Evolutionary conservation across 768 basidiomycete genomes (phyloP).

Genomic region (Pisolithus orientalis): DNA sequence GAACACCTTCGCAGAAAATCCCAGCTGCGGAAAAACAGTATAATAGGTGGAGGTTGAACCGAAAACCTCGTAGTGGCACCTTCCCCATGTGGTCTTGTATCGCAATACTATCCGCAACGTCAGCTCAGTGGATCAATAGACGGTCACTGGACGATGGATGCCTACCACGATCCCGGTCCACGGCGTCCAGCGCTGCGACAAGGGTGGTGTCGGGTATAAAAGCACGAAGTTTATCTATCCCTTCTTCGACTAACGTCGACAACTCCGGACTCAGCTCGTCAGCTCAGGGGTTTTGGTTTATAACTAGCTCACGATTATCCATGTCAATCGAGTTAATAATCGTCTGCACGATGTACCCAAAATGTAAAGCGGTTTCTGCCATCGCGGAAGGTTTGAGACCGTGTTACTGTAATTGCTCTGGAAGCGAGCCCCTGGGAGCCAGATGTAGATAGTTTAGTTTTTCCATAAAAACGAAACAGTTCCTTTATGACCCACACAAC

Average conservation of each 20-base stretch:
- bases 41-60: constrained; percentile 57
- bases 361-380: constrained; percentile 12
- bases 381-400: constrained; percentile 3
- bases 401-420: too few relatives aligned
- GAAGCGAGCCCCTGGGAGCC: too few relatives aligned
- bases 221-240: constrained; percentile 46
- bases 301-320: constrained; percentile 24
- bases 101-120: constrained; percentile 46
- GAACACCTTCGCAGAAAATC: constrained; percentile 33
- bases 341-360: constrained; percentile 23
- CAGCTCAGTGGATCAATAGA: not conserved
- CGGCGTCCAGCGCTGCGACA: constrained; percentile 68
- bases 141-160: not conserved
- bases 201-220: constrained; percentile 60
- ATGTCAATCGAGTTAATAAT: constrained; percentile 28
- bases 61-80: constrained; percentile 58
- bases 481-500: too few relatives aligned
- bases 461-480: too few relatives aligned
- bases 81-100: constrained; percentile 51
- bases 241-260: constrained; percentile 41
- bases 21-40: constrained; percentile 45
- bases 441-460: not conserved
- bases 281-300: not conserved
- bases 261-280: not conserved
- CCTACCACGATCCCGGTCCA: constrained; percentile 65